Evolutionary conservation across 768 basidiomycete species (phyloP), one percentile per base, ranked within the genome.

Genomic region (Mycena kentingensis): DNA sequence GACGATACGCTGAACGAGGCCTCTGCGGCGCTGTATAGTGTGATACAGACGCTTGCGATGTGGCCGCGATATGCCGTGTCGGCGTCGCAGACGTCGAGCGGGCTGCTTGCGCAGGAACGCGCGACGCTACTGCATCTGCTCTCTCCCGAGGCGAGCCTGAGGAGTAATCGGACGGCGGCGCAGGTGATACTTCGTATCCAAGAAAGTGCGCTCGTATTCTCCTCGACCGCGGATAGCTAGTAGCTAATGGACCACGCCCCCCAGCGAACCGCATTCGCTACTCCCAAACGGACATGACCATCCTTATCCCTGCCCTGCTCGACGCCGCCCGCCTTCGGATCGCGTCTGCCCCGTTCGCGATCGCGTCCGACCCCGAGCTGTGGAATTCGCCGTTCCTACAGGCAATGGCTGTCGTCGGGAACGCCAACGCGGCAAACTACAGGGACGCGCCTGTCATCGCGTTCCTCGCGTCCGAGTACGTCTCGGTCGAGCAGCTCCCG

Each of bases 1-100:
- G 61, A 63, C 29, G 55, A 57, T 19, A 22, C 53, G 1, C 46
- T 62, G 16, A 51, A 62, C 22, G 16, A 57, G 4, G 54, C 61
- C 7, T 35, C 61, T 3, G 61, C 55, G 1, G 58, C 61, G 15
- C 46, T 63, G 43, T 45, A 28, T 6, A 34, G 31, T 24, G 18
- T 43, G 5, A 39, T 39, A 7, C 37, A 39, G 37, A 16, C 37
- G 10, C 18, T 39, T 10, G 8, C 15, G 10, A 18, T 39, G 10
- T 39, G 37, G 37, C 54, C 49, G 19, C 49, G 49, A 27, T 46
- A 32, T 32, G 16, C 31, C 31, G 36, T 37, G 55, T 39, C 2
- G 26, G 27, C 10, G 18, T 34, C 19, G 39, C 41, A 22, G 24
- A 39, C 1, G 51, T 7, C 10, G 11, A 10, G 36, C 10, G 36